Evolutionary conservation across 176 grass and related monocot species (phyloP).

Genomic region (Themeda triandra): DNA sequence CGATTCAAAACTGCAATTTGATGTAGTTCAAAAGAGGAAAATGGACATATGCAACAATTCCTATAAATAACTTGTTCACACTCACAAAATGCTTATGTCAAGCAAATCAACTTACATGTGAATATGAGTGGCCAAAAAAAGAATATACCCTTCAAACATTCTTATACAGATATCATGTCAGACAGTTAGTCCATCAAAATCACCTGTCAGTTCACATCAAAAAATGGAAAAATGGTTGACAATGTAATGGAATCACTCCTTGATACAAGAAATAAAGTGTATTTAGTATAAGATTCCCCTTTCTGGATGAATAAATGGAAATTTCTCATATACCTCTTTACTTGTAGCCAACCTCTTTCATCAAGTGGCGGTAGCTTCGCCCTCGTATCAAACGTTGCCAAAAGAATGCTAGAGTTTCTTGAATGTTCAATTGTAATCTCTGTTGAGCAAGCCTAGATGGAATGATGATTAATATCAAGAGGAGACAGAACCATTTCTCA

Average conservation of each 20-base stretch:
- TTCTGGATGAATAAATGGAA: background rate
- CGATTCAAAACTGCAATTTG: no score
- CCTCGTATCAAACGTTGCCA: slow-evolving; percentile 83
- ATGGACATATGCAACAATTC: background rate
- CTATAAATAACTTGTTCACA: background rate
- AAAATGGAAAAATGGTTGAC: slow-evolving; percentile 12
- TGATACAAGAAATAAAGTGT: background rate
- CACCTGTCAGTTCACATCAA: background rate
- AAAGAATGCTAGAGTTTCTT: slow-evolving; percentile 52
- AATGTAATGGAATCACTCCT: background rate
- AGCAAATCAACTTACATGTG: slow-evolving; percentile 27
- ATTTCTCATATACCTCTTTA: slow-evolving; percentile 40
- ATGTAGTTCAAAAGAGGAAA: no score
- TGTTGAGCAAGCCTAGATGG: slow-evolving; percentile 81
- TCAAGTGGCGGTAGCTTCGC: slow-evolving; percentile 87
- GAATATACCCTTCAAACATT: slow-evolving; percentile 8
- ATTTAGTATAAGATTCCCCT: background rate
- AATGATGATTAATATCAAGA: background rate
- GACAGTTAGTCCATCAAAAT: slow-evolving; percentile 13
- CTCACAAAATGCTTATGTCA: background rate
- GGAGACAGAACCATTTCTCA: background rate
- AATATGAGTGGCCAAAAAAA: slow-evolving; percentile 11
- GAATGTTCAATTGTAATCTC: slow-evolving; percentile 68
- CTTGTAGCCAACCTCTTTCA: slow-evolving; percentile 94
- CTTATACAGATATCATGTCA: slow-evolving; percentile 1